Evolutionary conservation across 2,329 filamentous ascomycete genomes (phyloP).

Genomic region (Trichoderma harzianum): DNA sequence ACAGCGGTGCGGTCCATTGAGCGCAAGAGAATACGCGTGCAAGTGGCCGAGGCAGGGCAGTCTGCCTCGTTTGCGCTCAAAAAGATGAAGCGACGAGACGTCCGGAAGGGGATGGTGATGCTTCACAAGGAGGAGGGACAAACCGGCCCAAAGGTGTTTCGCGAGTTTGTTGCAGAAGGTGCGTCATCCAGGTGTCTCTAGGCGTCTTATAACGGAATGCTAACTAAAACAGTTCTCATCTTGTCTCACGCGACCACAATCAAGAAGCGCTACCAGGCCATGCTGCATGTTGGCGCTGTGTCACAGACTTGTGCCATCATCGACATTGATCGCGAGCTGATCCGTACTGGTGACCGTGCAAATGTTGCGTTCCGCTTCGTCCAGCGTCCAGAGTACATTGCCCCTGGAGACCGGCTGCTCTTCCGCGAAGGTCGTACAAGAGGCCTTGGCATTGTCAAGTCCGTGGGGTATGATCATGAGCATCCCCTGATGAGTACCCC

Average conservation of each 20-base stretch:
- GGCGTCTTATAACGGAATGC: not conserved
- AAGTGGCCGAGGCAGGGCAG: constrained; percentile 85
- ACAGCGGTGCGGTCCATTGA: constrained; percentile 92
- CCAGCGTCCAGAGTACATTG: constrained; percentile 88
- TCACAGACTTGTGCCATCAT: constrained; percentile 96
- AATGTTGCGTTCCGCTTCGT: constrained; percentile 93
- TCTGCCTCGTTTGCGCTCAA: constrained; percentile 90
- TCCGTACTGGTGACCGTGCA: constrained; percentile 91
- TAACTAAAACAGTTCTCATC: constrained; percentile 65
- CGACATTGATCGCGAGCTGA: constrained; percentile 93
- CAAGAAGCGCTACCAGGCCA: constrained; percentile 94
- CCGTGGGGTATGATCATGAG: constrained; percentile 75
- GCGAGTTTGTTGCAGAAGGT: constrained; percentile 78
- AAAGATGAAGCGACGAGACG: constrained; percentile 82
- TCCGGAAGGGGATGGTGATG: constrained; percentile 97
- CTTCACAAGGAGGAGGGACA: constrained; percentile 76
- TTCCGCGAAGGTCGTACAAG: constrained; percentile 96
- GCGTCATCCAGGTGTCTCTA: constrained; percentile 23
- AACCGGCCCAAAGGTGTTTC: constrained; percentile 65
- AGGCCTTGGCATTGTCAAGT: constrained; percentile 90
- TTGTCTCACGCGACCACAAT: constrained; percentile 96
- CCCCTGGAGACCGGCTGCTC: constrained; percentile 80
- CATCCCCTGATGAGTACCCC: constrained; percentile 39
- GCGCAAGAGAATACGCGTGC: constrained; percentile 85
- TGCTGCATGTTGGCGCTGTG: constrained; percentile 94